Base-by-base conservation (phyloP, 23 red algal species). In the Porphyridium purpureum region DNA sequence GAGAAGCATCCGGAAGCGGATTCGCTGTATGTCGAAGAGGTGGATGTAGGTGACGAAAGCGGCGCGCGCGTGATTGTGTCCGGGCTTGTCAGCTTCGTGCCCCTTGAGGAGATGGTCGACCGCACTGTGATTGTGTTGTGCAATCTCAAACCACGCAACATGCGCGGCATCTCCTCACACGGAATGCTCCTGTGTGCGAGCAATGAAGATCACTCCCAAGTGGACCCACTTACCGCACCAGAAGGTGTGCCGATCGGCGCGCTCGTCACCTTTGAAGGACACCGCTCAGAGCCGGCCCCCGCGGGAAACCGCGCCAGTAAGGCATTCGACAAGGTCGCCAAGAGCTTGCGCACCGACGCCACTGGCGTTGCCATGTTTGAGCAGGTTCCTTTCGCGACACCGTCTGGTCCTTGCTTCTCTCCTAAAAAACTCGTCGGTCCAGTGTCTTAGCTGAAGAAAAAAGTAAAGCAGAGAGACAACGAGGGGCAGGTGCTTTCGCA, bases 281-380 rank as follows among this genome's bases (percentile, higher is more conserved):
- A 86, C 67, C 49, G 29, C 27, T 49, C 52, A 6, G 81, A 68
- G 1, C 69, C 69, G 2, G 56, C 76, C 20, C 69, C 57, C 27
- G 60, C 81, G 1, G 62, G 81, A 29, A 86, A 86, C 41, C 54
- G 81, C n/a, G 81, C 68, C n/a, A 69, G 60, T 8, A 86, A 86
- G 50, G 81, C 81, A 0, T 86, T 86, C 63, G 81, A 86, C 52
- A 60, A 69, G 29, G 54, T 86, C 4, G 61, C 40, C 7, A 35
- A 27, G 15, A 64, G 57, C 5, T 30, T 86, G 22, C 54, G 47
- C 20, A 86, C 81, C 6, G 41, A 62, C 32, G 19, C 35, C 24
- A 48, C 57, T 5, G 81, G 81, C 3, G 66, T 86, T 7, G 81
- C 81, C 2, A 60, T 64, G 60, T 86, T 58, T 54, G 56, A 75